Evolutionary conservation across 2,329 filamentous ascomycete species (phyloP).

Genomic region (Ceratocystiopsis sp.): DNA sequence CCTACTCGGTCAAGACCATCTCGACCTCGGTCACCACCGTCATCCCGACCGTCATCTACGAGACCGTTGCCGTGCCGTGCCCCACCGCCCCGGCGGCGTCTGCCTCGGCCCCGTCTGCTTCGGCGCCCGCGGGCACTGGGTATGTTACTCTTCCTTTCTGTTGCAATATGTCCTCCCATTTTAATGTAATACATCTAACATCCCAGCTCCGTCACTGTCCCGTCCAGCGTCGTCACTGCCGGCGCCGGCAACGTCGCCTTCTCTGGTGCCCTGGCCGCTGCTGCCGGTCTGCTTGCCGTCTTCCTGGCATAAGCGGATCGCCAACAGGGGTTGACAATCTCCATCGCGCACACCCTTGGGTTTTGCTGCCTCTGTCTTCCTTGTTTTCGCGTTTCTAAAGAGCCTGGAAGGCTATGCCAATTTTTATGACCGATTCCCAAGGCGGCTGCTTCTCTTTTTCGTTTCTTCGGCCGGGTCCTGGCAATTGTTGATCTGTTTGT

Average conservation of each 20-base stretch:
- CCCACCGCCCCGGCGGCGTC: slow-evolving; percentile 15
- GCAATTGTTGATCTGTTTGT: not conserved
- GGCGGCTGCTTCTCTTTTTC: slow-evolving; percentile 25
- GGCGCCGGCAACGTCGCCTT: slow-evolving; percentile 35
- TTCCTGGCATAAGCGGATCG: slow-evolving; percentile 31
- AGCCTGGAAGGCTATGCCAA: slow-evolving; percentile 24
- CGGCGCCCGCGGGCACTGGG: slow-evolving; percentile 14
- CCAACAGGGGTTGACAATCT: slow-evolving; percentile 1
- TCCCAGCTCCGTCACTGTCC: slow-evolving; percentile 3
- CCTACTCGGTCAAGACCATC: slow-evolving; percentile 30
- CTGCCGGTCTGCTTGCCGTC: slow-evolving; percentile 35
- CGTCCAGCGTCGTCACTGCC: slow-evolving; percentile 25
- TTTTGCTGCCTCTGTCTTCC: slow-evolving; percentile 8
- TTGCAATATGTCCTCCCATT: too few relatives aligned
- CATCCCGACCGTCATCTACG: slow-evolving; percentile 36
- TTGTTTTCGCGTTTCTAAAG: slow-evolving; percentile 19
- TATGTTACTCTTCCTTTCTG: slow-evolving; percentile 11
- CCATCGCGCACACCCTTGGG: not conserved
- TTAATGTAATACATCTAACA: slow-evolving; percentile 4
- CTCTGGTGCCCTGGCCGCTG: slow-evolving; percentile 36
- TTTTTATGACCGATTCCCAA: slow-evolving; percentile 5
- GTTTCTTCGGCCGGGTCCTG: slow-evolving; percentile 13
- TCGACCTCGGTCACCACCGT: slow-evolving; percentile 40
- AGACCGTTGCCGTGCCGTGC: slow-evolving; percentile 27
- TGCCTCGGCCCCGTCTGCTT: not conserved